These are phyloP conservation scores for Physcomitrellopsis africana DNA, from an alignment of 225 moss, liverwort and hornwort species.

Conservation along the genomic window DNA sequence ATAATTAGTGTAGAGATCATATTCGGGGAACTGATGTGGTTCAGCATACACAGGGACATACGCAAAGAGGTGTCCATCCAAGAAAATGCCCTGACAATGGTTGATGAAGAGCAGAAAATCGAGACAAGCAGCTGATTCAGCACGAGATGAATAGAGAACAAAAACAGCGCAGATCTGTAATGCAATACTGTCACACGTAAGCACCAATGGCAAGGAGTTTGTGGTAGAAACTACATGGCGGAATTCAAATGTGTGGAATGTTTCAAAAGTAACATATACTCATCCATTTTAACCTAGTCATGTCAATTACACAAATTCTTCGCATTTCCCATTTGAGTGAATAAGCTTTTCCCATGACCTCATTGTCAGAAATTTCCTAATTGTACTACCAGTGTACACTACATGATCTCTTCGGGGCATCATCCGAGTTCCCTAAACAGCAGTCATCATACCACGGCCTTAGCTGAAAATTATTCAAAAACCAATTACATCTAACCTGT, in stretches of 20 bases:
- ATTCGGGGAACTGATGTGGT: too few species aligned
- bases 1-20: too few species aligned
- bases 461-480: conserved; percentile 30
- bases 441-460: conserved; percentile 43
- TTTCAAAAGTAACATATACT: not conserved
- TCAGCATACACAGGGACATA: too few species aligned
- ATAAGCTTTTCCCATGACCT: conserved; percentile 34
- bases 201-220: not conserved
- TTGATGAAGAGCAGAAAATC: too few species aligned
- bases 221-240: not conserved
- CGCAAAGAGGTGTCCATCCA: too few species aligned
- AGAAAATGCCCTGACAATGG: too few species aligned
- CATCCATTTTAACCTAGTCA: conserved; percentile 1
- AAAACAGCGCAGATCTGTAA: not conserved
- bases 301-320: conserved; percentile 32
- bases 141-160: too few species aligned
- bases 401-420: conserved; percentile 32
- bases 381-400: conserved; percentile 22
- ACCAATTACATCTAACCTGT: conserved; percentile 43
- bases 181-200: not conserved
- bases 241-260: not conserved
- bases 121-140: too few species aligned
- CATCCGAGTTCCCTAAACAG: conserved; percentile 32
- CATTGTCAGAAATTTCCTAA: conserved; percentile 34
- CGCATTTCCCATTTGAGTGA: conserved; percentile 32